Percentiles rank a stretch among this genome's conserved stretches.
phyloP scores from a whole-genome alignment of 2,329 filamentous ascomycete species.

The Xylaria sp. region DNA sequence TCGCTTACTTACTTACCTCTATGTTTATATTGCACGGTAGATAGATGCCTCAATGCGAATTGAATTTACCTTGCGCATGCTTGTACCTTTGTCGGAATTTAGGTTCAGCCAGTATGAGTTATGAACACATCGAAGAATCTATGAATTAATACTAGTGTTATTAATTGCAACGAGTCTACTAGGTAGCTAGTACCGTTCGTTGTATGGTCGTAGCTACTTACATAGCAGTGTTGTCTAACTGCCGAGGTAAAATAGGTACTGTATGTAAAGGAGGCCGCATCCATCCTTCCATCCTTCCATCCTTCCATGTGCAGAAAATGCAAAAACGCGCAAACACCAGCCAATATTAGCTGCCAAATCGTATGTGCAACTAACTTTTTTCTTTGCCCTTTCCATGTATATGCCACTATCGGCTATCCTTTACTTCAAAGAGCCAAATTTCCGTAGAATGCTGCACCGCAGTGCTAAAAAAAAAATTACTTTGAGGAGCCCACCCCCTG shows the following conservation, averaged over 20 bases:
- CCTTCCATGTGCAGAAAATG: not conserved
- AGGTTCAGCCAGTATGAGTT: not conserved
- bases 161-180: not conserved
- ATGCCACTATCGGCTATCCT: not conserved
- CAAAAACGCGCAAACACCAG: conserved; percentile 8
- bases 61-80: not conserved
- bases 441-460: not conserved
- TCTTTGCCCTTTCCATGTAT: not conserved
- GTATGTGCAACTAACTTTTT: not conserved
- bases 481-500: not conserved
- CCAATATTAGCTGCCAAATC: not conserved
- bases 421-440: not conserved
- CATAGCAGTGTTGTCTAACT: not conserved
- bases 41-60: conserved; percentile 29
- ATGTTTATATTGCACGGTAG: conserved; percentile 7
- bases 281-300: too few species aligned
- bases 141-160: not conserved
- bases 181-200: not conserved
- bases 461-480: not conserved
- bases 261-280: not conserved
- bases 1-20: not conserved
- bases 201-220: not conserved
- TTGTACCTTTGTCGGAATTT: not conserved
- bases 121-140: not conserved
- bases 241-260: conserved; percentile 1